These are phyloP conservation scores for Acer campestre DNA, from an alignment of 345 rosid species.

Conservation along the genomic window DNA sequence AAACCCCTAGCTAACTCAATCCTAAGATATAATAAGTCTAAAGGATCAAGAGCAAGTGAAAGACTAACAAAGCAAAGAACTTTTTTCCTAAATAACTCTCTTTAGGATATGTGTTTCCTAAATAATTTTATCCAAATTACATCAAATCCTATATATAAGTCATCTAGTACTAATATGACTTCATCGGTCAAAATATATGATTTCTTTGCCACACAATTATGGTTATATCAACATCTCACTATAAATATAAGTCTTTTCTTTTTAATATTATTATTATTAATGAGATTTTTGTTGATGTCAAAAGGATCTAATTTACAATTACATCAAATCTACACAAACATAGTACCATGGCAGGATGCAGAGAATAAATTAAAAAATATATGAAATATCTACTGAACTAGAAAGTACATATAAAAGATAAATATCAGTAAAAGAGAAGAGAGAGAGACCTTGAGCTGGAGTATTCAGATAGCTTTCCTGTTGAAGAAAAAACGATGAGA, in stretches of 20 bases:
- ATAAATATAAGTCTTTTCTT: not conserved
- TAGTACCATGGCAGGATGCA: not conserved
- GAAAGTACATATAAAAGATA: not conserved
- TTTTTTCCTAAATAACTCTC: too few species aligned
- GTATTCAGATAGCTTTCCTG: conserved; percentile 45
- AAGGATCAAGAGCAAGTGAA: too few species aligned
- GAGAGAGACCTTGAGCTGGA: conserved; percentile 40
- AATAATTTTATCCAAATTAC: too few species aligned
- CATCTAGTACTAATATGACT: too few species aligned
- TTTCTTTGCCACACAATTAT: not conserved
- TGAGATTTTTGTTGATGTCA: not conserved
- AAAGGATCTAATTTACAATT: not conserved
- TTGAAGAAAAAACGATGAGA: conserved; percentile 35
- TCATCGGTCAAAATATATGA: too few species aligned
- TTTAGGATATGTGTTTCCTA: too few species aligned
- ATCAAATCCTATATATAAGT: not conserved
- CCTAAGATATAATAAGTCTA: not conserved
- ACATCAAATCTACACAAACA: not conserved
- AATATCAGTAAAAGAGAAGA: not conserved
- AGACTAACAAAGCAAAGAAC: not conserved
- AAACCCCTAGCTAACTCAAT: not conserved
- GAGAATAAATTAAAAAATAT: not conserved
- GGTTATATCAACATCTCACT: not conserved
- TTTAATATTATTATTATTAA: too few species aligned
- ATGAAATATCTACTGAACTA: not conserved